A percentile compares a stretch with the other conserved stretches of the same genome.
These are phyloP conservation scores for Neurospora intermedia DNA, from an alignment of 495 filamentous ascomycete species.

Conservation along the genomic window DNA sequence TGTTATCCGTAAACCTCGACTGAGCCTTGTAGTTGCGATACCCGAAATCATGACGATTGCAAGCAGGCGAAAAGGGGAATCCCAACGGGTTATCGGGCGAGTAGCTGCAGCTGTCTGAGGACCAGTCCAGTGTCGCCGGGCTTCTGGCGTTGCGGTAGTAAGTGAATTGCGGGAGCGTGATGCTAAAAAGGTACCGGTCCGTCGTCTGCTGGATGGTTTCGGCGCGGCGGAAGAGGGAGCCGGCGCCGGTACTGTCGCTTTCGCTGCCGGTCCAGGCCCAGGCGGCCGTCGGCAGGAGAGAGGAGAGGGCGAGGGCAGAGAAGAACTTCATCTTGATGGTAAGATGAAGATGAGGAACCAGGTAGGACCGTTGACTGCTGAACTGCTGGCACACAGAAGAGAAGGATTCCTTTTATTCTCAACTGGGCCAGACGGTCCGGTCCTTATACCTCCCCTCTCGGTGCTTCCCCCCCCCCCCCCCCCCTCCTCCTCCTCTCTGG, in stretches of 20 bases:
- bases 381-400: background rate
- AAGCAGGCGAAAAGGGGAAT: constrained; percentile 32
- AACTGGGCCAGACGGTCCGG: background rate
- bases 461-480: background rate
- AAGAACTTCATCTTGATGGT: background rate
- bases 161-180: constrained; percentile 22
- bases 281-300: background rate
- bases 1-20: constrained; percentile 25
- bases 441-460: background rate
- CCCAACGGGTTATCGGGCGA: constrained; percentile 35
- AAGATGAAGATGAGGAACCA: background rate
- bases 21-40: constrained; percentile 36
- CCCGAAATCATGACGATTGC: constrained; percentile 41
- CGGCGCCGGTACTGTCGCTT: background rate
- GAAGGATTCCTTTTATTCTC: background rate
- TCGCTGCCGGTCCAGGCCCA: background rate
- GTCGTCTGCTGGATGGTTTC: constrained; percentile 10
- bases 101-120: constrained; percentile 30
- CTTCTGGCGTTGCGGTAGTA: constrained; percentile 16
- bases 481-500: background rate
- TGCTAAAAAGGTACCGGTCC: constrained; percentile 26
- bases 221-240: constrained; percentile 3
- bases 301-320: background rate
- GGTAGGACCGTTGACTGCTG: background rate
- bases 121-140: constrained; percentile 29